Base-by-base conservation (phyloP, 495 filamentous ascomycete genomes). In the Xylaria nigripes region DNA sequence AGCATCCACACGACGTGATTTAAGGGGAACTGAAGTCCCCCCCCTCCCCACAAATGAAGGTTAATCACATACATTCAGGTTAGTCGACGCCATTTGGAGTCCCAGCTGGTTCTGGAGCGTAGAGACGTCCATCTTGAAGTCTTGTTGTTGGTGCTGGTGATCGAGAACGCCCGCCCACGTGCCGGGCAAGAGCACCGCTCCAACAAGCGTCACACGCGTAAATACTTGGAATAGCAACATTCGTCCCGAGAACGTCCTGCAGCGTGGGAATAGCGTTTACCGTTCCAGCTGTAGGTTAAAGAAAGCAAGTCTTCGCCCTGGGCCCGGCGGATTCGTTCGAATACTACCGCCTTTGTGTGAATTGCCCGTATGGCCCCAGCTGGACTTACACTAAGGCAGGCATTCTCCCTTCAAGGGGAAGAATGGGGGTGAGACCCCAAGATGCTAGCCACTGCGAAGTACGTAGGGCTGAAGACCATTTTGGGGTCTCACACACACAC, bases 121-220 rank as follows among this genome's bases (percentile, higher is more conserved):
- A 44, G 57, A 63, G 7, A 67, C 24, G n/a, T 54, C 57, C 57
- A 58, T 49, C 2, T 45, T 44, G 34, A 61, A 51, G 36, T 63
- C 59, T 19, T 53, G 51, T 41, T 58, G 61, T 24, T 66, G 50
- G 15, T 56, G 42, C 12, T 54, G 30, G 9, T 59, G 21, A 16
- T 56, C 53, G 27, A 46, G 41, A 27, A 50, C 54, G 48, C 51
- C 56, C 12, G 57, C 59, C 51, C 51, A 41, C 1, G 48, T 58
- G 8, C 58, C 56, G 4, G 30, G 54, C 22, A 52, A 13, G 34
- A 68, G 45, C 25, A 43, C 53, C 40, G 59, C 50, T 34, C 60
- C 45, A 25, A 65, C 23, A 15, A 46, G n/a, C 9, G 50, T 13
- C 25, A 29, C 2, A 21, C 15, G n/a, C 15, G n/a, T 53, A 7